Conservation (phyloP, 306 rosid genomes). For the barrel medic (Medicago truncatula) region MtrunA17r5.0-ANR NC_053043.1:20804501-20805000, state of each 20-base stretch:
- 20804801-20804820: not conserved
- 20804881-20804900: not conserved
- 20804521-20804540: no score
- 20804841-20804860: not conserved
- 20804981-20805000: conserved; percentile 96
- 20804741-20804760: no score
- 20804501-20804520: no score
- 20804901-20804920: not conserved
- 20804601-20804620: not conserved
- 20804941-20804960: conserved; percentile 99
- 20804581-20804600: not conserved
- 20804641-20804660: no score
- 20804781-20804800: no score
- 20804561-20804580: no score
- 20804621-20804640: not conserved
- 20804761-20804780: no score
- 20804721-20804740: no score
- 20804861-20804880: not conserved
- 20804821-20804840: not conserved
- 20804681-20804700: no score
- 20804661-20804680: no score
- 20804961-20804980: conserved; percentile 85
- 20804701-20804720: no score
- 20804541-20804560: no score
- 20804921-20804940: conserved; percentile 53